Conservation (phyloP, 2,329 filamentous ascomycete genomes). For the Corinectria fuckeliana region DNA sequence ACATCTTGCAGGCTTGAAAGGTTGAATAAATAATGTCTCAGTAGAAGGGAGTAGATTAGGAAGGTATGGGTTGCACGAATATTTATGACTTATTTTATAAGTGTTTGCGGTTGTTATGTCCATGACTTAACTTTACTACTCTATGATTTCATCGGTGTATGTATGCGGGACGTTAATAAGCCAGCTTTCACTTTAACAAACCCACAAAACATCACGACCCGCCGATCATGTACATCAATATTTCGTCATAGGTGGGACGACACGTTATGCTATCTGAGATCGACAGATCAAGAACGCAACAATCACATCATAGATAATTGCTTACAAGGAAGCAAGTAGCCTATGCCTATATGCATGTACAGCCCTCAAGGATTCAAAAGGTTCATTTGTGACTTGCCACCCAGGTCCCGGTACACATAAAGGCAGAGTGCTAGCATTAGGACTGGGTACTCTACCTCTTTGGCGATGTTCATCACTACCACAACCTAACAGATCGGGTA, state of each 20-base stretch:
- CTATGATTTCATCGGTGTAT: constrained; percentile 35
- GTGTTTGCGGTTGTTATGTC: constrained; percentile 28
- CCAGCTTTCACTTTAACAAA: background rate
- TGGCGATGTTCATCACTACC: too few relatives aligned
- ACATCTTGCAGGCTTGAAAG: constrained; percentile 29
- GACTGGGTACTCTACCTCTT: too few relatives aligned
- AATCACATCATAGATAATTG: too few relatives aligned
- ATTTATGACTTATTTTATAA: constrained; percentile 13
- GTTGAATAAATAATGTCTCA: background rate
- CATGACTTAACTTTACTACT: constrained; percentile 34
- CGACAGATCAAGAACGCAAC: background rate
- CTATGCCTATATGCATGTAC: too few relatives aligned
- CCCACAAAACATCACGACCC: too few relatives aligned
- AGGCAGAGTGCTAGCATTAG: too few relatives aligned
- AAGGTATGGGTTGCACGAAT: background rate
- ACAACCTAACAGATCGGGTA: too few relatives aligned
- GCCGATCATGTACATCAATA: background rate
- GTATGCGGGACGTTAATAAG: constrained; percentile 28
- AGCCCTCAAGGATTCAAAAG: too few relatives aligned
- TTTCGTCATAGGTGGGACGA: background rate
- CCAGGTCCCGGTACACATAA: too few relatives aligned
- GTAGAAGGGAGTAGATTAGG: background rate
- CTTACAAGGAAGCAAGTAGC: too few relatives aligned
- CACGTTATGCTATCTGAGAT: background rate
- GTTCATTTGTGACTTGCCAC: too few relatives aligned